Conservation (phyloP, 164 flowering plant genomes). For the Platanus orientalis region DNA sequence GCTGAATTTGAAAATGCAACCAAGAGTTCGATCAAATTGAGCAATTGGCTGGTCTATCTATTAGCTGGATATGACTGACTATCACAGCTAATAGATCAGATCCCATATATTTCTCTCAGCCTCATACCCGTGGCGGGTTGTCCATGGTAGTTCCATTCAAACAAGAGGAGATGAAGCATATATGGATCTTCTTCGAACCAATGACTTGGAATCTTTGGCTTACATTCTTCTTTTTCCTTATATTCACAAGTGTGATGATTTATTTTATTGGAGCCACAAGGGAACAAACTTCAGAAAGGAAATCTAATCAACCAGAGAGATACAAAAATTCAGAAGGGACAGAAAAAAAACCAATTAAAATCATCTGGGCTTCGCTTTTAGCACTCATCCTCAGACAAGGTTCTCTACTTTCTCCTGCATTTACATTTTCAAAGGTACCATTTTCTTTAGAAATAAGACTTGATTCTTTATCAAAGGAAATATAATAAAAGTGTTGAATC, state of each 20-base stretch:
- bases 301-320: no score
- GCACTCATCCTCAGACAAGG: not conserved
- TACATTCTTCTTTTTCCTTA: not conserved
- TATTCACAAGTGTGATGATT: not conserved
- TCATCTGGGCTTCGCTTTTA: not conserved
- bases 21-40: no score
- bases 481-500: no score
- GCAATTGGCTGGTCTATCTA: no score
- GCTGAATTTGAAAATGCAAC: no score
- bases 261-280: not conserved
- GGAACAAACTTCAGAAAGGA: no score
- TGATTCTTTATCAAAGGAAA: no score
- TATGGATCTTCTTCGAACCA: not conserved
- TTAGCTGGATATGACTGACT: no score
- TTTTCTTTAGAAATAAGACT: no score
- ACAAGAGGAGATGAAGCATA: not conserved
- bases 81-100: not conserved
- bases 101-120: not conserved
- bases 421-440: not conserved
- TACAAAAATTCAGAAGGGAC: no score
- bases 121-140: not conserved
- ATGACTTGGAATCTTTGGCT: not conserved
- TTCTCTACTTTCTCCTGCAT: not conserved
- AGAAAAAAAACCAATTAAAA: not conserved
- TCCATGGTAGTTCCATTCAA: not conserved